Percentiles rank a stretch among this genome's conserved stretches.
Conservation (phyloP, 78 protist species). For the Cavenderia fasciculata region DNA sequence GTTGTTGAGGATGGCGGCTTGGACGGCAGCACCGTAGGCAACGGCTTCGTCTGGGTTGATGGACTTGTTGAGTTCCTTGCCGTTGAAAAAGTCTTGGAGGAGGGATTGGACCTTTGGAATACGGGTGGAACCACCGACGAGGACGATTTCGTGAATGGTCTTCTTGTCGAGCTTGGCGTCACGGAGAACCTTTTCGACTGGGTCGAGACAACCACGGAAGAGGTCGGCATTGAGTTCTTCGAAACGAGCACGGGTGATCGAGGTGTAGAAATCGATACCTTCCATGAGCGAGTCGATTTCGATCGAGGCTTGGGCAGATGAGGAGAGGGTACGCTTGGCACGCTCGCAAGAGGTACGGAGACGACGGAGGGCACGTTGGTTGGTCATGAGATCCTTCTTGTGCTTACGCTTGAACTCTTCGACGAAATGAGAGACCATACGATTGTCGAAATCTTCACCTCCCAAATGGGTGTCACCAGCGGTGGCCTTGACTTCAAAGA, state of each 20-base stretch:
- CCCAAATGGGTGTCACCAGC: conserved; percentile 98
- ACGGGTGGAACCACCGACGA: conserved; percentile 97
- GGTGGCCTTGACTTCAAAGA: conserved; percentile 97
- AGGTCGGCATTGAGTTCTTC: conserved; percentile 91
- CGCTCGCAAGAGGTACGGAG: conserved; percentile 95
- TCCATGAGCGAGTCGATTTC: conserved; percentile 92
- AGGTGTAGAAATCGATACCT: conserved; percentile 94
- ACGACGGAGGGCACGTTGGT: conserved; percentile 89
- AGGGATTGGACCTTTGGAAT: conserved; percentile 94
- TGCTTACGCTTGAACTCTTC: conserved; percentile 80
- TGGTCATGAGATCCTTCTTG: conserved; percentile 86
- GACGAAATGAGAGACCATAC: conserved; percentile 92
- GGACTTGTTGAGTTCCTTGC: conserved; percentile 89
- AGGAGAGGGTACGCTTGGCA: conserved; percentile 94
- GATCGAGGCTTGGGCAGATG: conserved; percentile 85
- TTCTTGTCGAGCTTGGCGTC: conserved; percentile 91
- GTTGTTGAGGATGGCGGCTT: conserved; percentile 94
- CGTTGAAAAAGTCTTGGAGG: conserved; percentile 92
- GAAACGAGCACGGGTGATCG: conserved; percentile 94
- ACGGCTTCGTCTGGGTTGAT: conserved; percentile 97
- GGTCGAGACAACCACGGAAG: conserved; percentile 89
- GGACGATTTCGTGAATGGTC: conserved; percentile 92
- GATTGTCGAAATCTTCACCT: conserved; percentile 98
- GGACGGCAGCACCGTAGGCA: conserved; percentile 94
- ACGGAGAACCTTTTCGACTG: conserved; percentile 86